Base-by-base conservation (phyloP, 2,329 filamentous ascomycete genomes). In the Didymella exigua region DNA sequence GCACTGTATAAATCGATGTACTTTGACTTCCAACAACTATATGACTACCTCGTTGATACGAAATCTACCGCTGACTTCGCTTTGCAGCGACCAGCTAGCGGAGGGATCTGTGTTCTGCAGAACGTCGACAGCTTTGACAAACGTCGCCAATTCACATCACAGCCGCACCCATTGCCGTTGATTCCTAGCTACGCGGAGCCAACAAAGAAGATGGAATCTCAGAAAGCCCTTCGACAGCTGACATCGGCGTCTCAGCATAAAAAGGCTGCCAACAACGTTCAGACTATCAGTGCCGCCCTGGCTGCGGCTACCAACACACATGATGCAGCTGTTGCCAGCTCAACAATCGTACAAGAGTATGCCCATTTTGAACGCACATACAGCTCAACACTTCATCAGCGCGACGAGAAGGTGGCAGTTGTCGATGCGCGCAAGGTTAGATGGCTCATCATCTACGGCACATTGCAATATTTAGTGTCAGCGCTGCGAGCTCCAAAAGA, bases 361-460 rank as follows among this genome's bases (percentile, higher is more conserved):
- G 80, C 84, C 3, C 79, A 78, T 2, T 93, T 93, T 51, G 90
- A 95, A 66, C 83, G 85, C 47, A 81, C 85, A 6, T 79, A 82
- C 2, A 76, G 66, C 34, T 56, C 78, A 18, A 86, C 82, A 56
- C 49, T 78, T 16, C 85, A 82, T 59, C 76, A 77, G 0, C 62
- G 62, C 16, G 84, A 88, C 54, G 85, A 84, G 52, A 86, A 84
- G 65, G 69, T 88, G 1, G 82, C 83, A 0, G 75, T 85, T 10
- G 78, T 82, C 8, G 90, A 93, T 59, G 89, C 85, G 1, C 85
- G 90, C 34, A 93, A 91, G 72, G 83, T 92, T 14, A 82, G 90
- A 33, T 95, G 90, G 90, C 84, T 93, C 26, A 70, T 93, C 30
- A 82, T 93, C 6, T 93, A 93, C 65, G 82, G 86, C 16, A 82